phyloP scores from a whole-genome alignment of 2,329 filamentous ascomycete species.

The Stylonectria norvegica region DNA sequence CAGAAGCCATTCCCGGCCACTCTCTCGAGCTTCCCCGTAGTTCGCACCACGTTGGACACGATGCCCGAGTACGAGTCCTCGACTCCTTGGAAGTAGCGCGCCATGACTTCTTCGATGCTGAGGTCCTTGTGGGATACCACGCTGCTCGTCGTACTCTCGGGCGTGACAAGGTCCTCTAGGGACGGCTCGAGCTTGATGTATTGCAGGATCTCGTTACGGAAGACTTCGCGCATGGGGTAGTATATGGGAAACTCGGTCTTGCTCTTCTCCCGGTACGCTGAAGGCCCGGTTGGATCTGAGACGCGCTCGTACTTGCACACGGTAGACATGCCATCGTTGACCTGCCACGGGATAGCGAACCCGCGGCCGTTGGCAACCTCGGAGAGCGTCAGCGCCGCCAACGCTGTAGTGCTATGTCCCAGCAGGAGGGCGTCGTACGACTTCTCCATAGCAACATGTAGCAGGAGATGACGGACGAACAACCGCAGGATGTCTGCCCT shows the following conservation, averaged over 20 bases:
- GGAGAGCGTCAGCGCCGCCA: slow-evolving; percentile 80
- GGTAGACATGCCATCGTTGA: slow-evolving; percentile 65
- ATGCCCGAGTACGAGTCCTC: slow-evolving; percentile 85
- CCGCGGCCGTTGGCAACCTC: slow-evolving; percentile 91
- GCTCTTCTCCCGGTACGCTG: slow-evolving; percentile 8
- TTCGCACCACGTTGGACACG: slow-evolving; percentile 92
- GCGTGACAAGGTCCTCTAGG: slow-evolving; percentile 47
- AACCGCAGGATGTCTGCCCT: slow-evolving; percentile 69
- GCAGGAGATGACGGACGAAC: slow-evolving; percentile 68
- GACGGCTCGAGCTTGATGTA: slow-evolving; percentile 59
- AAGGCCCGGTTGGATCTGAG: slow-evolving; percentile 14
- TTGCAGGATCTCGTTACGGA: slow-evolving; percentile 71
- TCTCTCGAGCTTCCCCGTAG: slow-evolving; percentile 73
- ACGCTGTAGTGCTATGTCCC: slow-evolving; percentile 80
- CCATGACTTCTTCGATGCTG: slow-evolving; percentile 89
- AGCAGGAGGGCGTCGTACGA: slow-evolving; percentile 71
- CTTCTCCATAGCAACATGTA: slow-evolving; percentile 57
- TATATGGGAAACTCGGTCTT: slow-evolving; percentile 49
- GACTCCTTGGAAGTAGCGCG: slow-evolving; percentile 76
- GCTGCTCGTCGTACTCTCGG: slow-evolving; percentile 31
- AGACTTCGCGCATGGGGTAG: slow-evolving; percentile 80
- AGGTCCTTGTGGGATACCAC: slow-evolving; percentile 68
- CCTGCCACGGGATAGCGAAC: slow-evolving; percentile 75
- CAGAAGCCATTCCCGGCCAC: slow-evolving; percentile 47
- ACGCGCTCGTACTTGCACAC: slow-evolving; percentile 30